Evolutionary conservation across 345 rosid species (phyloP), one percentile per base, ranked within the genome.

Genomic region (Ailanthus altissimus): DNA sequence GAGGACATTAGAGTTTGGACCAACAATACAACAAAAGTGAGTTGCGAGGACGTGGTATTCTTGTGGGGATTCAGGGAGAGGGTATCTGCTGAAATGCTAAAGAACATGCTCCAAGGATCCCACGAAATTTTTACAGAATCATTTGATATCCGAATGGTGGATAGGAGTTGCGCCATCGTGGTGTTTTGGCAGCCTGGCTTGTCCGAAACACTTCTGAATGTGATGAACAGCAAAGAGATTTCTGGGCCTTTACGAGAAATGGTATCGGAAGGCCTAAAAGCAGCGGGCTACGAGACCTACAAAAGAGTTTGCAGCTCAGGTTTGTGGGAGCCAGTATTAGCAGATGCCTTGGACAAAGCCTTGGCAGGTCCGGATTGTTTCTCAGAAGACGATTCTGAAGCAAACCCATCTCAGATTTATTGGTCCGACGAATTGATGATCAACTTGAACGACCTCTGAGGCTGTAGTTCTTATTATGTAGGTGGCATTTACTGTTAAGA

Each of bases 221-320:
- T 72, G n/a, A 80, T 92, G 83, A 84, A 82, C 66, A 72, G 86
- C 68, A 63, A 77, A 72, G 87, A 83, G 62, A 76, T 86, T 70
- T 14, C 59, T 40, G 94, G 88, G 64, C 64, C 83, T 13, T 74
- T 92, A 66, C 80, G 73, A 83, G 98, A 91, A 74, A 81, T 91
- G 85, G 93, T 91, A 12, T 84, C 91, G 0, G 90, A 89, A 81
- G 98, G 99, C 51, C 25, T 89, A 36, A 88, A 86, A 83, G 94
- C 82, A 14, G 79, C 94, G 1, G 84, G 87, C 40, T 95, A 89
- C 28, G 85, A 77, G 66, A 78, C 84, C 20, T 93, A 93, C 84
- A 75, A 75, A 77, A 86, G 85, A 84, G 89, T 88, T n/a, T 93
- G 98, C 83, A 82, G 81, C 56, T 81, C 79, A 75, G 91, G 94